phyloP scores from a whole-genome alignment of 2,329 filamentous ascomycete species.

The Fusarium concolor region DNA sequence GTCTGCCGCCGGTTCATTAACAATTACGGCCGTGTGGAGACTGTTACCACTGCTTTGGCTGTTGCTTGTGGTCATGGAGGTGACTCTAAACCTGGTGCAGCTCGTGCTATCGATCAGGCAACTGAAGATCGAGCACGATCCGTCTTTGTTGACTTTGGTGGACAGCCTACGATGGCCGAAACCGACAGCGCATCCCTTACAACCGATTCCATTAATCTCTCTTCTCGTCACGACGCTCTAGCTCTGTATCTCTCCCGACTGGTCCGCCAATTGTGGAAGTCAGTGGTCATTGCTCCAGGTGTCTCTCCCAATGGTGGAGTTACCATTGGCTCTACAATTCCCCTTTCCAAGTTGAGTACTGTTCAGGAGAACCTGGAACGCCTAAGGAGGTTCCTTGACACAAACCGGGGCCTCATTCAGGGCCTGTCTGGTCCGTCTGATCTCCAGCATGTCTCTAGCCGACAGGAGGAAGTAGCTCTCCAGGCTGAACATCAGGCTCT shows the following conservation, averaged over 20 bases:
- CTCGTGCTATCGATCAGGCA: conserved; percentile 83
- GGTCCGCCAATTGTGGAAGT: conserved; percentile 90
- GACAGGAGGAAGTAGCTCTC: conserved; percentile 90
- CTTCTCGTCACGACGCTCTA: conserved; percentile 88
- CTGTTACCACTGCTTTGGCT: conserved; percentile 88
- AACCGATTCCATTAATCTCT: conserved; percentile 86
- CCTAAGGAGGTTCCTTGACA: conserved; percentile 82
- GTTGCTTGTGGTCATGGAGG: conserved; percentile 95
- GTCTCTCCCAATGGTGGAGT: conserved; percentile 68
- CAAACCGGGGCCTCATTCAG: conserved; percentile 93
- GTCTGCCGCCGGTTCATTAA: conserved; percentile 87
- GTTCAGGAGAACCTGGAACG: conserved; percentile 86
- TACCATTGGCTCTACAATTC: conserved; percentile 74
- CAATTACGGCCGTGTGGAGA: conserved; percentile 88
- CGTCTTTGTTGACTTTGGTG: conserved; percentile 92
- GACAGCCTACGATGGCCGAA: conserved; percentile 85
- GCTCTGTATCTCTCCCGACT: conserved; percentile 88
- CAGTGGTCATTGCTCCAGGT: conserved; percentile 72
- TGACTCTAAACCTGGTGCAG: conserved; percentile 76
- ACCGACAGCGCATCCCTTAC: conserved; percentile 76
- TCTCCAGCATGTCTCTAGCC: conserved; percentile 78
- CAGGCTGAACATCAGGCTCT: conserved; percentile 96
- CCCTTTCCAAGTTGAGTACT: conserved; percentile 73
- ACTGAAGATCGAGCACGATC: conserved; percentile 87
- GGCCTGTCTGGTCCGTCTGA: conserved; percentile 92